Base-by-base conservation (phyloP, 2,329 filamentous ascomycete species). In the Exophiala bonariae region DNA sequence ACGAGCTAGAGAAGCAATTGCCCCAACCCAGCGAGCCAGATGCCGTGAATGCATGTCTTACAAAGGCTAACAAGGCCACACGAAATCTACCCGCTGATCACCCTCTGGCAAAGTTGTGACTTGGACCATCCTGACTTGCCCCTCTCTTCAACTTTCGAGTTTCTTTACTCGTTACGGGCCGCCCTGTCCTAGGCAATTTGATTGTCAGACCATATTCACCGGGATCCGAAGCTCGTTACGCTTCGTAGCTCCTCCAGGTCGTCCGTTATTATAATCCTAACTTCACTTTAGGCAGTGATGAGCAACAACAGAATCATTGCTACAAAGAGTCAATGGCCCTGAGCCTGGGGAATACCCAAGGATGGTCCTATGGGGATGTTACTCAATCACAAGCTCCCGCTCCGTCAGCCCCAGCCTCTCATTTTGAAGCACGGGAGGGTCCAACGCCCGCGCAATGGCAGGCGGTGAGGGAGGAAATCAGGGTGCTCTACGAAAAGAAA, bases 391-490 rank as follows among this genome's bases (percentile, higher is more conserved):
- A 36, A 36, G 46, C 42, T 13, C 17, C 37, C 18, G 43, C 33
- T n/a, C 16, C 40, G 17, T 14, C 46, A 37, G 33, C 41, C 17
- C 28, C 48, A 14, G 23, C 50, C 22, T 19, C 47, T 42, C 52
- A 47, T 13, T 45, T 55, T 17, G 52, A 55, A 41, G 48, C 54
- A 37, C 54, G 51, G 17, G 54, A 57, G 43, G 54, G 54, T 37
- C 54, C 54, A 38, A 41, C 42, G 45, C 47, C 46, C 19, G 46
- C 51, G 38, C 46, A 57, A 38, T 57, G 54, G 54, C 48, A 55
- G 38, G 54, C 54, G 49, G 49, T 50, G 42, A 57, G 49, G 39
- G 54, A 57, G 36, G 50, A 55, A 22, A 58, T 58, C 41, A 38
- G 53, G 34, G 18, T 45, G 3, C 41, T 58, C 33, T 58, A 58